Evolutionary conservation across 345 rosid species (phyloP).

Genomic region (Sisymbrium irio): DNA sequence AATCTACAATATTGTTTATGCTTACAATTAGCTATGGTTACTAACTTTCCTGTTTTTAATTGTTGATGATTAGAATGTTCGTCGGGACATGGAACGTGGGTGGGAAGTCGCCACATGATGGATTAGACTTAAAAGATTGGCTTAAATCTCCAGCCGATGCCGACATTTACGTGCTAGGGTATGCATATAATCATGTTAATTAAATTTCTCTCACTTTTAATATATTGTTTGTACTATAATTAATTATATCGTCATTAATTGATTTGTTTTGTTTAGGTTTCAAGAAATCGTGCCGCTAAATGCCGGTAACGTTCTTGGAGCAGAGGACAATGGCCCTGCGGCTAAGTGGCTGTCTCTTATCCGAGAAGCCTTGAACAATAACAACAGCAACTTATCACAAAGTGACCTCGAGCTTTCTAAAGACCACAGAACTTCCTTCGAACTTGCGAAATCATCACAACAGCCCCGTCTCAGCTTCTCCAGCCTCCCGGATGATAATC

Average conservation of each 20-base stretch:
- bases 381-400: not conserved
- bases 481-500: not conserved
- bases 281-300: conserved; percentile 89
- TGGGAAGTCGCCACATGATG: conserved; percentile 71
- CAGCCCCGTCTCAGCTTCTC: conserved; percentile 57
- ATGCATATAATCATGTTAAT: conserved; percentile 24
- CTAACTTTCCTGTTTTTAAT: not conserved
- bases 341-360: conserved; percentile 74
- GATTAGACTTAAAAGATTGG: conserved; percentile 68
- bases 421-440: conserved; percentile 29
- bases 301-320: conserved; percentile 80
- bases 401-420: conserved; percentile 12
- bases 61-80: conserved; percentile 54
- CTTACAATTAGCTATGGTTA: not conserved
- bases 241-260: not conserved
- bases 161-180: conserved; percentile 86
- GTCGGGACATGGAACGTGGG: conserved; percentile 98
- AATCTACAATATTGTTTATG: not conserved
- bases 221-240: not conserved
- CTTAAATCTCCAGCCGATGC: conserved; percentile 52
- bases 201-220: not conserved
- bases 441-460: conserved; percentile 25
- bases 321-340: conserved; percentile 78
- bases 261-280: conserved; percentile 45
- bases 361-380: conserved; percentile 57